These are phyloP conservation scores for Fusarium metavorans DNA, from an alignment of 2,329 filamentous ascomycete species.

Conservation along the genomic window DNA sequence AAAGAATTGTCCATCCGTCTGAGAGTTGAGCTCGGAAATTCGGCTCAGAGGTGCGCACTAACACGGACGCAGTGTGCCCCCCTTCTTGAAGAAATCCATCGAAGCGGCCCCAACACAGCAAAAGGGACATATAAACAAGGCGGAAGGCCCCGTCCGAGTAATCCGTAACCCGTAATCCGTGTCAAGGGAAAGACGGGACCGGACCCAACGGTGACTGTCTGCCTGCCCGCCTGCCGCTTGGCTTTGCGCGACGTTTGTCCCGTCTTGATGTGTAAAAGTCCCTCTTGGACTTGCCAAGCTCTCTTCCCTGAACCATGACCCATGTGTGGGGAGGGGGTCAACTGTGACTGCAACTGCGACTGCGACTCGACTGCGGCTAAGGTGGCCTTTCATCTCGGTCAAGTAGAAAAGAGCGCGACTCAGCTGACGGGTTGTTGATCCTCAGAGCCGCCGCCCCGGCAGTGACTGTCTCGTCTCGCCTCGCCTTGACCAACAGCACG, in stretches of 20 bases:
- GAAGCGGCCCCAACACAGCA: background rate
- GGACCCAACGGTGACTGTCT: background rate
- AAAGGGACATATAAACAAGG: background rate
- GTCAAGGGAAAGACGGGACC: background rate
- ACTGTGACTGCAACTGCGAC: background rate
- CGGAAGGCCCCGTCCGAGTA: background rate
- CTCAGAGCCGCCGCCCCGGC: background rate
- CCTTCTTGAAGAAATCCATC: slow-evolving; percentile 2
- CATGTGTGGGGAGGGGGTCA: background rate
- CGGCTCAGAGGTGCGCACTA: slow-evolving; percentile 28
- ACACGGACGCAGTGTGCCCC: slow-evolving; percentile 10
- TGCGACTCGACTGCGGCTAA: background rate
- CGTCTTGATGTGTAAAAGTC: slow-evolving; percentile 1
- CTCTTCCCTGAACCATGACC: background rate
- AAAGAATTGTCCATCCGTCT: slow-evolving; percentile 10
- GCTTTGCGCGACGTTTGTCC: background rate
- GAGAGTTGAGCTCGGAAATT: slow-evolving; percentile 30
- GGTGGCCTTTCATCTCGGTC: slow-evolving; percentile 10
- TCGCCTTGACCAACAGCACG: background rate
- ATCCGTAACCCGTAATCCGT: slow-evolving; percentile 2
- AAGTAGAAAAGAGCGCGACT: slow-evolving; percentile 3
- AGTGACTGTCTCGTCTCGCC: background rate
- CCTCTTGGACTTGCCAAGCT: background rate
- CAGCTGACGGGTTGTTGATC: background rate
- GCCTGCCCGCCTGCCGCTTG: background rate